Evolutionary conservation across 2,329 filamentous ascomycete species (phyloP), one percentile per base, ranked within the genome.

Genomic region (Macroventuria anomochaeta): DNA sequence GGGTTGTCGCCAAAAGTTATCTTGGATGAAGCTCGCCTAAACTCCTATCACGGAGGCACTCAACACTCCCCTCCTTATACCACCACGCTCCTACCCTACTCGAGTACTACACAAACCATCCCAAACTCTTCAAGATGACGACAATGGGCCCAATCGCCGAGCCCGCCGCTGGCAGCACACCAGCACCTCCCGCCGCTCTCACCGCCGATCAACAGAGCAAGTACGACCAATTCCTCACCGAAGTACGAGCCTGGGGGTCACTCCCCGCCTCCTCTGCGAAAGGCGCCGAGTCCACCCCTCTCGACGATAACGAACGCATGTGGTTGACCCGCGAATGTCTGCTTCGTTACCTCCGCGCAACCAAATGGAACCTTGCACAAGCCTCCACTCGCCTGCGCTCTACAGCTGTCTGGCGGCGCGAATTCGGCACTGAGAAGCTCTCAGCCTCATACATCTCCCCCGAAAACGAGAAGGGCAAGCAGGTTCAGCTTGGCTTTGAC

Each of bases 381-480:
- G 86, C 95, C 7, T 83, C 88, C 62, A 89, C 88, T 71, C 88
- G 95, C n/a, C 76, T 97, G 33, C 86, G 88, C 63, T 84, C 84
- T 37, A 97, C 93, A 0, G 78, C 97, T 52, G 83, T 85, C 55
- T 99, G 95, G 95, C 86, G 95, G 39, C 85, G 93, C 50, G 92
- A 96, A 70, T 99, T 96, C 70, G 92, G 91, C 40, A 81, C 96
- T 52, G 86, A 84, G 46, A 71, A 77, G 50, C 84, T 92, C 69
- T 93, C 91, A 0, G 81, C 89, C 8, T 93, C 97, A 7, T 89
- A 96, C 77, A 93, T 97, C 68, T 91, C 89, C 1, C 86, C 90
- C 11, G 95, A 99, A 80, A 96, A 97, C 75, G 92, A 93, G 79
- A 97, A 93, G 8, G 95, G 95, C 63, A 99, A 99, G 81, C 93